Conservation (phyloP, 2,329 filamentous ascomycete species). For the Sporothrix mexicana region DNA sequence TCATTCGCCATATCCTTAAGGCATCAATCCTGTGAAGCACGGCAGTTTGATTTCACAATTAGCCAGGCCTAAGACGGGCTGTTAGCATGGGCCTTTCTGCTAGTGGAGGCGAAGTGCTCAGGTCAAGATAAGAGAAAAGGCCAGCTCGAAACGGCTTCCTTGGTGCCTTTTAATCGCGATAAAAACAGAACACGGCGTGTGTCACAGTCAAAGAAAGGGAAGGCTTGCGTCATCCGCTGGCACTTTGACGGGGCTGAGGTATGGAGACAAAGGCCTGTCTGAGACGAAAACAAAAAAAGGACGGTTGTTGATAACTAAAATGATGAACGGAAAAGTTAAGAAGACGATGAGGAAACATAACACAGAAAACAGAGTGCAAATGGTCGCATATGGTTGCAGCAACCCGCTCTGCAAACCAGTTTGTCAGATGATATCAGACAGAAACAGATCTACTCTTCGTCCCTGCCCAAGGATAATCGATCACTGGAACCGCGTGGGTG, state of each 20-base stretch:
- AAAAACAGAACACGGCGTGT: neutral
- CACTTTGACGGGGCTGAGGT: constrained; percentile 18
- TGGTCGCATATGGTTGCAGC: neutral
- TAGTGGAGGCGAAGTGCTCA: neutral
- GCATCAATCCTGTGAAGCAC: too few species aligned
- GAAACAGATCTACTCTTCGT: constrained; percentile 2
- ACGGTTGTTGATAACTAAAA: too few species aligned
- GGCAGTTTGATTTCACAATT: too few species aligned
- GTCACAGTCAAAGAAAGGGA: neutral
- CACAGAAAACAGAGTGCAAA: neutral
- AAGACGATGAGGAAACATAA: neutral
- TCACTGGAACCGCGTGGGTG: constrained; percentile 14
- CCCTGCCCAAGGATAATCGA: constrained; percentile 4
- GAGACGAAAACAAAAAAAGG: too few species aligned
- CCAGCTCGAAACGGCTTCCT: neutral
- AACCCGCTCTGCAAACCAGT: neutral
- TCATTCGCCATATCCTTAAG: too few species aligned
- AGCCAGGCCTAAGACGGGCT: neutral
- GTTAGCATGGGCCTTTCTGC: neutral
- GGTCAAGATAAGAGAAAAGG: neutral
- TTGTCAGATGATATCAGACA: constrained; percentile 9
- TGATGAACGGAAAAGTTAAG: too few species aligned
- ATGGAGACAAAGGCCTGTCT: neutral
- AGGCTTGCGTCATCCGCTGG: constrained; percentile 30
- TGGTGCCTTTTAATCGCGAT: neutral